These are phyloP conservation scores for Gaeumannomyces tritici DNA, from an alignment of 2,329 filamentous ascomycete genomes.

Conservation along the genomic window DNA sequence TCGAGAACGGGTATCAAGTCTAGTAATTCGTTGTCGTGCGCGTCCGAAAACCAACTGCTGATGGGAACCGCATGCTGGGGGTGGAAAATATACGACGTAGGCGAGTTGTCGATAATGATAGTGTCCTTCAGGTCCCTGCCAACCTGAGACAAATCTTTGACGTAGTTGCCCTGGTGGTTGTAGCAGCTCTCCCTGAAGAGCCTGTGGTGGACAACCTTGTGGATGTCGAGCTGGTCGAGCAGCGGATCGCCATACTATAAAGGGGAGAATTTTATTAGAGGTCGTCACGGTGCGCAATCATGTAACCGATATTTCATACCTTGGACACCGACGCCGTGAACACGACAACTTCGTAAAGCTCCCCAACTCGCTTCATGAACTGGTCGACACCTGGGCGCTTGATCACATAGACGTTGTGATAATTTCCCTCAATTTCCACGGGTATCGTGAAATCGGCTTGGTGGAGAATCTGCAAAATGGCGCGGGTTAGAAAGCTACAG, in stretches of 20 bases:
- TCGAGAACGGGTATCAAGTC: conserved; percentile 97
- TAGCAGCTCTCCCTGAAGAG: conserved; percentile 98
- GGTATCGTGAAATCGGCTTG: conserved; percentile 99
- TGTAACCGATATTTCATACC: conserved; percentile 36
- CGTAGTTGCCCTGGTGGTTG: conserved; percentile 98
- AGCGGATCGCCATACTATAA: conserved; percentile 89
- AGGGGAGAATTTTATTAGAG: conserved; percentile 13
- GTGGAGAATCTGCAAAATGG: conserved; percentile 65
- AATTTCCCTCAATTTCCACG: conserved; percentile 97
- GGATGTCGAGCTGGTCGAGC: conserved; percentile 92
- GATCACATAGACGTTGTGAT: conserved; percentile 98
- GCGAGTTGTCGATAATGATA: conserved; percentile 99
- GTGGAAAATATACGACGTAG: conserved; percentile 98
- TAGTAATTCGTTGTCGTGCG: conserved; percentile 95
- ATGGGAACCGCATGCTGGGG: conserved; percentile 98
- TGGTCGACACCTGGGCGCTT: conserved; percentile 97
- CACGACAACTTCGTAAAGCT: conserved; percentile 96
- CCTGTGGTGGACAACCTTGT: conserved; percentile 90
- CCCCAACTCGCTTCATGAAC: conserved; percentile 97
- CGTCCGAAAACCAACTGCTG: conserved; percentile 99
- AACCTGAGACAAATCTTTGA: conserved; percentile 97
- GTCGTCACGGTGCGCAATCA: not conserved
- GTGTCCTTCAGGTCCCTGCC: conserved; percentile 93
- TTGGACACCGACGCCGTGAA: conserved; percentile 98
- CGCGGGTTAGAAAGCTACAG: not conserved